Evolutionary conservation across 495 filamentous ascomycete species (phyloP).

Genomic region (Hypoxylon rickii): DNA sequence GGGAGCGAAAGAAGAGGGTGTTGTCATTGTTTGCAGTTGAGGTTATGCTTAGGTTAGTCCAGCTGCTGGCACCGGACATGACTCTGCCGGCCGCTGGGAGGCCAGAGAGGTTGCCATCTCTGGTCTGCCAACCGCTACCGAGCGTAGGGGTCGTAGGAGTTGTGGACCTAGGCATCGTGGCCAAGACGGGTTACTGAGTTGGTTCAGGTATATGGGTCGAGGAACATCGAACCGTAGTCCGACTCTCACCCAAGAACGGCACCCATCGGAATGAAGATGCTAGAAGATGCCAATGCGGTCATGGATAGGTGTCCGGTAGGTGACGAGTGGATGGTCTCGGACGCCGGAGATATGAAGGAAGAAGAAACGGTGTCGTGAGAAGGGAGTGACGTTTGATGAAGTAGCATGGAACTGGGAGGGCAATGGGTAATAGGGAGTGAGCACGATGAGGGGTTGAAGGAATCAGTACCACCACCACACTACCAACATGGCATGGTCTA

Average conservation of each 20-base stretch:
- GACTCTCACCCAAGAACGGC: background rate
- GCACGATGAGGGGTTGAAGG: no score
- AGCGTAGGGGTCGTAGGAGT: conserved; percentile 23
- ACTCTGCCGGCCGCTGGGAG: background rate
- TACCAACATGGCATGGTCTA: no score
- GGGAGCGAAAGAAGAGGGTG: conserved; percentile 25
- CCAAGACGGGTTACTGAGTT: background rate
- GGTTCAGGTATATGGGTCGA: background rate
- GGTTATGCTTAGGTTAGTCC: conserved; percentile 12
- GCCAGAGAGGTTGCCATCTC: conserved; percentile 19
- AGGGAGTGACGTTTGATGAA: no score
- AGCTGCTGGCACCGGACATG: conserved; percentile 27
- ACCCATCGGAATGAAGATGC: background rate
- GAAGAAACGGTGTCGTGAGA: no score
- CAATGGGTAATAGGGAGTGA: no score
- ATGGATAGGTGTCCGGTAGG: no score
- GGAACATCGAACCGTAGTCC: background rate
- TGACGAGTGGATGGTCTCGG: no score
- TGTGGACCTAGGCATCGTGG: conserved; percentile 21
- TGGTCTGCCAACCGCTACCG: conserved; percentile 7
- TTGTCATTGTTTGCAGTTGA: conserved; percentile 9
- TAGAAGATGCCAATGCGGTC: no score
- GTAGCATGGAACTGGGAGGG: no score
- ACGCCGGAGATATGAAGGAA: no score
- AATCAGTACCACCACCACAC: no score